Evolutionary conservation across 2,329 filamentous ascomycete genomes (phyloP).

Genomic region (Coniella lustricola): DNA sequence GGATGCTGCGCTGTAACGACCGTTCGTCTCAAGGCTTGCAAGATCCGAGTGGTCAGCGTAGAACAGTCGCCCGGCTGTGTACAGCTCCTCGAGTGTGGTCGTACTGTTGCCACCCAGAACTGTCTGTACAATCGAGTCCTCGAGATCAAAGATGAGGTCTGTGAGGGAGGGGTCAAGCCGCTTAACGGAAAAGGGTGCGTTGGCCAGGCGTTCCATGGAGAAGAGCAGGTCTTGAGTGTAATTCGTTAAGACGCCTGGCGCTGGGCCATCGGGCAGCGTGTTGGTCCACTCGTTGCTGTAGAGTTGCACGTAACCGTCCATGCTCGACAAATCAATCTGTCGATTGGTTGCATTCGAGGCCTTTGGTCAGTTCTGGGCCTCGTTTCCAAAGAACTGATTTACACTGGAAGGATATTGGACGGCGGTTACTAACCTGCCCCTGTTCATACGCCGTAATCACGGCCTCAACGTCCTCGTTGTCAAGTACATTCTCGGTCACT

Average conservation of each 20-base stretch:
- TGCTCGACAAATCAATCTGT: neutral
- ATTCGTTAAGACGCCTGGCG: conserved; percentile 33
- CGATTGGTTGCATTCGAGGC: too few relatives aligned
- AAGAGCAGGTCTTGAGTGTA: conserved; percentile 40
- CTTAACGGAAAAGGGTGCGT: conserved; percentile 32
- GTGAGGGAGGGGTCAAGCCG: conserved; percentile 26
- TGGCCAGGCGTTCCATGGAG: conserved; percentile 39
- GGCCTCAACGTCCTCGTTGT: neutral
- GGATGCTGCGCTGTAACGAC: conserved; percentile 33
- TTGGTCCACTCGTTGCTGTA: conserved; percentile 35
- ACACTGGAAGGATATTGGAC: neutral
- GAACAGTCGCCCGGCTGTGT: conserved; percentile 33
- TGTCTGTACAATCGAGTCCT: conserved; percentile 22
- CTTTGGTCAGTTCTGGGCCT: neutral
- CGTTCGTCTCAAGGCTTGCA: conserved; percentile 19
- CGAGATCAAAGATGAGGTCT: conserved; percentile 30
- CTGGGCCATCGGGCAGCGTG: conserved; percentile 28
- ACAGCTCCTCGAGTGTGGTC: conserved; percentile 26
- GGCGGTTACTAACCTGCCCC: conserved; percentile 8
- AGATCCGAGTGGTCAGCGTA: conserved; percentile 35
- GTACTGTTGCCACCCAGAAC: conserved; percentile 22
- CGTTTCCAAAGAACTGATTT: too few relatives aligned
- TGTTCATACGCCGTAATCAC: neutral
- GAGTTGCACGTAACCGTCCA: conserved; percentile 32
- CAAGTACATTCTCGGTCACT: conserved; percentile 1